A percentile compares a stretch with the other conserved stretches of the same genome.
Evolutionary conservation across 2,329 filamentous ascomycete genomes (phyloP).

Genomic region (Fonsecaea monophora): DNA sequence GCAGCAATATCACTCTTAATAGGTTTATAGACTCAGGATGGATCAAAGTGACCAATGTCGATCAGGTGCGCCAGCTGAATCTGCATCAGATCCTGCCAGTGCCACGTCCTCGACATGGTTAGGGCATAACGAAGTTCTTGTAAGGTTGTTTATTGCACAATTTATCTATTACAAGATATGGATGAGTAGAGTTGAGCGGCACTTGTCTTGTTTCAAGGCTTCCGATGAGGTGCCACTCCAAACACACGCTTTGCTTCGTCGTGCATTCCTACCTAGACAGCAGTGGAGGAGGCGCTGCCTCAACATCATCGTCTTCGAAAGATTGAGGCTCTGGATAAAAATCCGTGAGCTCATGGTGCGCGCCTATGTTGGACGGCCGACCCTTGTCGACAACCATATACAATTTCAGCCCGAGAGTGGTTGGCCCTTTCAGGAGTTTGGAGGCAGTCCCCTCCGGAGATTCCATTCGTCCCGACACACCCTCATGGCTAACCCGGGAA

Average conservation of each 20-base stretch:
- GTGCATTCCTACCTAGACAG: background rate
- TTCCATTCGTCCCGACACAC: conserved; percentile 39
- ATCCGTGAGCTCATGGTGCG: background rate
- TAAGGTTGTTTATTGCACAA: background rate
- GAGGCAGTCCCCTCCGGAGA: conserved; percentile 18
- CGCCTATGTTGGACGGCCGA: background rate
- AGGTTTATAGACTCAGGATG: background rate
- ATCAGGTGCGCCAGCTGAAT: background rate
- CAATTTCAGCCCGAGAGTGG: background rate
- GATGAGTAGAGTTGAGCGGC: conserved; percentile 3
- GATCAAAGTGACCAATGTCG: background rate
- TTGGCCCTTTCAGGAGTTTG: conserved; percentile 7
- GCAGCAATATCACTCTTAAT: background rate
- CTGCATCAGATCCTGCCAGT: background rate
- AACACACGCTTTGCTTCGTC: background rate
- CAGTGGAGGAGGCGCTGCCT: background rate
- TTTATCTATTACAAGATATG: background rate
- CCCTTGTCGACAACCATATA: background rate
- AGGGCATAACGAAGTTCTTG: background rate
- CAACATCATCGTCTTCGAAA: background rate
- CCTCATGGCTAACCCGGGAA: conserved; percentile 40
- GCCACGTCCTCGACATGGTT: background rate
- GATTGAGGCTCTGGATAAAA: background rate
- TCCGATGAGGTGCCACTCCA: background rate
- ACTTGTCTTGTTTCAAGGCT: background rate